Base-by-base conservation (phyloP, 2,329 filamentous ascomycete genomes). In the Neofusicoccum sp. region DNA sequence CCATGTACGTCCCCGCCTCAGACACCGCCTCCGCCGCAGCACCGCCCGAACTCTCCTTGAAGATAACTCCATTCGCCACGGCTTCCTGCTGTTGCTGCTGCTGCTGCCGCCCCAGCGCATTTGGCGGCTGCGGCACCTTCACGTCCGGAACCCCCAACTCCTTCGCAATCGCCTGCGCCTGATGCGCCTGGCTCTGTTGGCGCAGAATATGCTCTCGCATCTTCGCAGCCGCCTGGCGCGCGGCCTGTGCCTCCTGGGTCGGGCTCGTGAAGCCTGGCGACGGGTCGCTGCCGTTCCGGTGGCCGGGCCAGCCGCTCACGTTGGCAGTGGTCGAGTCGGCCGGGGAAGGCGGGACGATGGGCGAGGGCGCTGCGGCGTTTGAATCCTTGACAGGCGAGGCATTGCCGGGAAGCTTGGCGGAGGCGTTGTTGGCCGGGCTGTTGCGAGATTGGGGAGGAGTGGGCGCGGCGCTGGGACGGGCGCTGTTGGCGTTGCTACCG, bases 1-100 rank as follows among this genome's bases (percentile, higher is more conserved):
- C 47, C 45, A 60, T 48, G 14, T 60, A 60, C 7, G 57, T 60
- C 1, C 57, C 57, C 3, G 45, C 57, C 36, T 60, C 45, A 6
- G 47, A 49, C 9, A 41, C 34, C 6, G 44, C 33, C 33, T 60
- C 44, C 28, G 16, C 11, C 26, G 34, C n/a, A 34, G 45, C 41
- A 26, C 20, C 4, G 26, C 14, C 26, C n/a, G 40, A n/a, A n/a
- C n/a, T n/a, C n/a, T n/a, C n/a, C n/a, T n/a, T n/a, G n/a, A n/a
- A 28, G 38, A 12, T 43, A 3, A 4, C 30, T 12, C 28, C 26
- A 8, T 43, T 6, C n/a, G 24, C 14, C 24, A 31, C 38, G 3
- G 28, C 14, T 3, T 12, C 34, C 33, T 41, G 16, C 38, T 11
- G 2, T 3, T 20, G 43, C 7, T 48, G 43, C 6, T 31, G 51